Base-by-base conservation (phyloP, 768 basidiomycete genomes). In the Leucocoprinus sp. region DNA sequence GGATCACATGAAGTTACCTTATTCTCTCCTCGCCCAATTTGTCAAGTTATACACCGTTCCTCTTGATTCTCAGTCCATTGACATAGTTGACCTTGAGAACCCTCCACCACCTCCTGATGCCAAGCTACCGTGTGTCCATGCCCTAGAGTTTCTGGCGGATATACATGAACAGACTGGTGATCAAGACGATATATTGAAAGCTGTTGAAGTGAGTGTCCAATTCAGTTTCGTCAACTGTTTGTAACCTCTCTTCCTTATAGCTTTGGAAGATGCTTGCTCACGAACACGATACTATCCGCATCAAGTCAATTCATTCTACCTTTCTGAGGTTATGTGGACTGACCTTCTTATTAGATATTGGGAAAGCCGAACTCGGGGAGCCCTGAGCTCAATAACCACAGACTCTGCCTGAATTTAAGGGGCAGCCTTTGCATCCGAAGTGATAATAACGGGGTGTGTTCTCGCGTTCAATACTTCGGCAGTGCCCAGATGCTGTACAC, bases 81-180 rank as follows among this genome's bases (percentile, higher is more conserved):
- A 72, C 36, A 68, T 80, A 15, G 74, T 87, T 1, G 84, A 90
- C 59, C 66, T 89, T 22, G 84, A 90, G 49, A 81, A 85, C 54
- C 89, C 85, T 2, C 70, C 69, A 0, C 89, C 89, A 0, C 67
- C 74, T 3, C 60, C 64, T 37, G 70, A 67, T 23, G 84, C 91
- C 3, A 71, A 85, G 31, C 64, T 95, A 6, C 92, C 93, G 2
- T 84, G 85, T 45, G 67, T 75, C 4, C 70, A 80, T 17, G 93
- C 93, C 7, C 67, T 93, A 37, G 92, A 95, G 60, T 90, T 93
- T 61, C 52, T 91, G 50, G 92, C 90, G 0, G 89, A 93, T 56
- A 70, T 81, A 2, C 71, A 78, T 54, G 83, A 84, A 54, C 64
- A 69, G 27, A 70, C 71, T 42, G 79, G 74, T 12, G 72, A 66